phyloP scores from a whole-genome alignment of 257 asterid genomes.

The Solanum microdontum region DNA sequence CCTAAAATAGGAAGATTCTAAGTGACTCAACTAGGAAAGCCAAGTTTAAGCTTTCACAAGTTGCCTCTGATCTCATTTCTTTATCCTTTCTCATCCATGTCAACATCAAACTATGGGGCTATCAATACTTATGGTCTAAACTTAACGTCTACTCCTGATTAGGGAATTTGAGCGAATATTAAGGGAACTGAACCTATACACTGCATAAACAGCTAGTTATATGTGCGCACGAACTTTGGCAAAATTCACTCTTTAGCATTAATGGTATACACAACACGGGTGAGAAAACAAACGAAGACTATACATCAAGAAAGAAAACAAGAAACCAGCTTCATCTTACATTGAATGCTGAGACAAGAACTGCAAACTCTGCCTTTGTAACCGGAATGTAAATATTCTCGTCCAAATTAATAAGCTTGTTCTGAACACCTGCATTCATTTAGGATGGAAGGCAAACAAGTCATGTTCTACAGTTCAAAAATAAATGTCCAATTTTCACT shows the following conservation, averaged over 20 bases:
- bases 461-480: neutral
- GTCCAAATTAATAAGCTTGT: conserved; percentile 74
- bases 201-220: neutral
- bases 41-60: neutral
- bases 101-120: neutral
- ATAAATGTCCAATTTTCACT: neutral
- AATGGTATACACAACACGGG: neutral
- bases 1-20: neutral
- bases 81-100: neutral
- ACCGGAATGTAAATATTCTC: conserved; percentile 85
- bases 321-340: conserved; percentile 36
- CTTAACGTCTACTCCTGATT: neutral
- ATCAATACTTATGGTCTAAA: neutral
- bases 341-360: conserved; percentile 64
- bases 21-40: neutral
- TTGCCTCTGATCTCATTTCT: neutral
- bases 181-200: neutral
- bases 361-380: conserved; percentile 78
- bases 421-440: conserved; percentile 71
- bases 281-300: neutral
- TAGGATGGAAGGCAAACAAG: conserved; percentile 3
- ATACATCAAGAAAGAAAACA: neutral
- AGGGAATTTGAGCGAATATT: neutral
- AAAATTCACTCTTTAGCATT: neutral
- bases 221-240: neutral